Evolutionary conservation across 2,329 filamentous ascomycete species (phyloP), one percentile per base, ranked within the genome.

Genomic region (Rutstroemia sydowiana): DNA sequence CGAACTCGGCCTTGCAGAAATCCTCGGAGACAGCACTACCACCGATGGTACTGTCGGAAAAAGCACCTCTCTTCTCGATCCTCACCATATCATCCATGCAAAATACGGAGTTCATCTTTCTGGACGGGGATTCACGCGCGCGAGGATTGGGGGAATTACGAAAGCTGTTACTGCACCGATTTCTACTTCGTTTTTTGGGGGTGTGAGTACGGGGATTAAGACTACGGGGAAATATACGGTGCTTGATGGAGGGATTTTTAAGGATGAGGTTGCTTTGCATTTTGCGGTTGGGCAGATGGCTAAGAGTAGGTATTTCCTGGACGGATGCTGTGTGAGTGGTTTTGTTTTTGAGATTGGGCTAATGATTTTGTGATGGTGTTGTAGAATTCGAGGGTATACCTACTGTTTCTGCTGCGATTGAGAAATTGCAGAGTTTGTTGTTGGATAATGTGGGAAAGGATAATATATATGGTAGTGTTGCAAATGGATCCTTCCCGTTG

Each of bases 1-100:
- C 5, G 60, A 63, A 7, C 68, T 81, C 2, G 78, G 78, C 1
- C 65, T 80, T 3, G 62, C 66, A 10, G 78, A 80, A 58, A 79
- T 80, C 37, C 60, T 65, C 18, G 65, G 63, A 1, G 73, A 75
- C 46, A 55, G 59, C 1, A 64, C 63, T 20, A 78, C 77, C 0
- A 67, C 71, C 2, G 76, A 81, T 57, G 77, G 78, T 13, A 52
- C 55, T 4, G 65, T 68, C 9, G 64, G 65, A 16, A 59, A 68
- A 13, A 55, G 57, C 20, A 50, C 57, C 31, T 60, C 62, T 28
- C 45, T 55, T 3, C 52, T 58, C 16, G 56, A 69, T 42, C 59
- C 66, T 0, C 61, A 65, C 8, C 66, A 61, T 52, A 56, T 70
- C 3, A 59, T 62, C 5, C 69, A 68, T 50, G 71, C 70, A 6